Evolutionary conservation across 495 filamentous ascomycete genomes (phyloP), one percentile per base, ranked within the genome.

Genomic region (Tuber magnatum): DNA sequence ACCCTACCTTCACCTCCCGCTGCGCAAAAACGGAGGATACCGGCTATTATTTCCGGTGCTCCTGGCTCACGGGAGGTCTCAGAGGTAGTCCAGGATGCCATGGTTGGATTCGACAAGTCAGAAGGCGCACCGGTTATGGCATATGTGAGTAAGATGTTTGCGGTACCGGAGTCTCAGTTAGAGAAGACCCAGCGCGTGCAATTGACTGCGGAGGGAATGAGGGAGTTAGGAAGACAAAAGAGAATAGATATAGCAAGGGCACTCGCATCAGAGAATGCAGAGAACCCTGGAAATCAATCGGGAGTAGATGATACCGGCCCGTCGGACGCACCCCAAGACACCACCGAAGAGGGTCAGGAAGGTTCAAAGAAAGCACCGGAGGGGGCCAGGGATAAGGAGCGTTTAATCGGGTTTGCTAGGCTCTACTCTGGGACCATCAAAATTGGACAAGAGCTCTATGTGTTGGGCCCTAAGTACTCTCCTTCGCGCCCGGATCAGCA

Each of bases 61-160:
- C 95, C 94, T 16, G 95, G 93, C 5, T 85, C 90, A 42, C 85
- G 88, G 20, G 86, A 89, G 75, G 87, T 98, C 32, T 89, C 92
- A 72, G 85, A 87, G 14, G 84, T 85, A 3, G 84, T 97, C 68
- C 91, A 88, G 75, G 86, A 91, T 32, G 94, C 95, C 14, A 93
- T 98, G 90, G 81, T 92, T 7, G 87, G 90, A 2, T 97, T 95
- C 82, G 91, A 92, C 77, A 89, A 88, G 6, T 84, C 84, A 1
- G 84, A 87, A 14, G 87, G 89, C 0, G 91, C 91, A 70, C 94
- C 95, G 3, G 90, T 96, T 4, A 92, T 98, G 10, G 95, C 94
- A 16, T 99, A 96, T 78, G 93, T 99, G 65, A 97, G 94, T 84
- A 99, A 99, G 84, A 97, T 99, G 94, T 92, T 97, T 35, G 93